Percentiles rank a stretch among this genome's conserved stretches.
Conservation (phyloP, 116 monocot species). For the Phalaenopsis hybrid region DNA sequence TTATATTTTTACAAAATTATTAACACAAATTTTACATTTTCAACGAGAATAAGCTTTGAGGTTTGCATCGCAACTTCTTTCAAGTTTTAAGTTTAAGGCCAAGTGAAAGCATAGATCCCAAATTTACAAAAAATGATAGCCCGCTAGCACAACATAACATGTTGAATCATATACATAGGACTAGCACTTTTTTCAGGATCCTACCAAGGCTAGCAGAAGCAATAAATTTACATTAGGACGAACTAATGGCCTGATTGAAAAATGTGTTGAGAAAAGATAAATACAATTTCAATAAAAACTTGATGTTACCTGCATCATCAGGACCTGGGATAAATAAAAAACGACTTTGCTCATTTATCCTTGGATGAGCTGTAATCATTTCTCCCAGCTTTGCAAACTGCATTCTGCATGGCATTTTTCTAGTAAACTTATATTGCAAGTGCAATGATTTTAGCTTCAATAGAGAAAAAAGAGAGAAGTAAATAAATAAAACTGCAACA, state of each 20-base stretch:
- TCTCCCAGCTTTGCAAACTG: slow-evolving; percentile 84
- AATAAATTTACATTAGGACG: not conserved
- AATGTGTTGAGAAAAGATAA: not conserved
- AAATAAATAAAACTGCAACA: not conserved
- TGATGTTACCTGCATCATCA: slow-evolving; percentile 72
- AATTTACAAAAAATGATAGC: not conserved
- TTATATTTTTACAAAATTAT: too few species aligned
- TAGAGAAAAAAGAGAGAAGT: too few species aligned
- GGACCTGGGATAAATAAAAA: slow-evolving; percentile 95
- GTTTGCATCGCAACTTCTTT: too few species aligned
- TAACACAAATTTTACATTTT: too few species aligned
- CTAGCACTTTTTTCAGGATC: not conserved
- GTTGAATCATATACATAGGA: not conserved
- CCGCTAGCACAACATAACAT: not conserved
- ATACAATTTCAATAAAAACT: not conserved
- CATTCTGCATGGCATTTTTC: slow-evolving; percentile 26
- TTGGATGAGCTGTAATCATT: slow-evolving; percentile 66
- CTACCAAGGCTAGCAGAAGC: too few species aligned
- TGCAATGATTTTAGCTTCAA: not conserved
- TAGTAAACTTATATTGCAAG: not conserved
- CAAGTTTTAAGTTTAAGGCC: not conserved
- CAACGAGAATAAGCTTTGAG: too few species aligned
- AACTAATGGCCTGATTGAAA: not conserved
- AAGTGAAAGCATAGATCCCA: not conserved
- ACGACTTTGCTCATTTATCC: slow-evolving; percentile 74